Percentiles rank a stretch among this genome's conserved stretches.
Evolutionary conservation across 768 basidiomycete genomes (phyloP).

Genomic region (Rhodotorula paludigena): DNA sequence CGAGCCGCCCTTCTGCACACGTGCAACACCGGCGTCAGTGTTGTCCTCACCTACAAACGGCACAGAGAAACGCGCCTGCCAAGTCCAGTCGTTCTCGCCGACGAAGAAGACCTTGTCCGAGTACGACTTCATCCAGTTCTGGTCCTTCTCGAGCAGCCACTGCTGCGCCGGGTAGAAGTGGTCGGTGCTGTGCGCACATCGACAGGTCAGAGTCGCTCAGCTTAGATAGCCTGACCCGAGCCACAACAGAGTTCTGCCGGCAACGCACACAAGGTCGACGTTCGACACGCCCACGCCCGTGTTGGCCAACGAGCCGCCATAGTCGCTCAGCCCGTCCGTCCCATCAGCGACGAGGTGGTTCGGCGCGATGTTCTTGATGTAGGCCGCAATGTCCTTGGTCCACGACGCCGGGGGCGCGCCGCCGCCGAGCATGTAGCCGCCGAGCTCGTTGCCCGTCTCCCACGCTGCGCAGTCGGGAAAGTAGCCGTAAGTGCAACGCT

Average conservation of each 20-base stretch:
- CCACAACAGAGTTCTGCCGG: no score
- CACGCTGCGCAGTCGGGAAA: slow-evolving; percentile 19
- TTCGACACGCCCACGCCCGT: slow-evolving; percentile 24
- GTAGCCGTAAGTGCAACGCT: neutral
- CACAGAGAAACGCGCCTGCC: slow-evolving; percentile 3
- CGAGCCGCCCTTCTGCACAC: slow-evolving; percentile 25
- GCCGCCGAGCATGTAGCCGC: slow-evolving; percentile 41
- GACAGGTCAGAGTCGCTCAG: neutral
- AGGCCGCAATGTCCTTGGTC: slow-evolving; percentile 41
- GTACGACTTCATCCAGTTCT: slow-evolving; percentile 20
- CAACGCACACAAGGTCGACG: slow-evolving; percentile 41
- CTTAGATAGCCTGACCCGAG: neutral
- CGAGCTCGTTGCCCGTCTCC: slow-evolving; percentile 46
- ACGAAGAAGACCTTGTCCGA: slow-evolving; percentile 43
- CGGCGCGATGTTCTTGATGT: slow-evolving; percentile 45
- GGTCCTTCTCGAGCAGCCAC: slow-evolving; percentile 39
- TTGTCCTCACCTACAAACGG: neutral
- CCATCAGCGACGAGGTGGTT: slow-evolving; percentile 44
- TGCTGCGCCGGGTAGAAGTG: slow-evolving; percentile 38
- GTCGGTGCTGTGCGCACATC: slow-evolving; percentile 31
- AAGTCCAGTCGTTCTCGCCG: slow-evolving; percentile 45
- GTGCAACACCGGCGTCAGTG: fast-evolving
- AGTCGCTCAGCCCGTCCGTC: slow-evolving; percentile 41
- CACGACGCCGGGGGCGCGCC: slow-evolving; percentile 43
- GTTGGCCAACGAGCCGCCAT: slow-evolving; percentile 32